Evolutionary conservation across 805 yeast genomes (phyloP), one percentile per base, ranked within the genome.

Genomic region (Henningerozyma blattae): DNA sequence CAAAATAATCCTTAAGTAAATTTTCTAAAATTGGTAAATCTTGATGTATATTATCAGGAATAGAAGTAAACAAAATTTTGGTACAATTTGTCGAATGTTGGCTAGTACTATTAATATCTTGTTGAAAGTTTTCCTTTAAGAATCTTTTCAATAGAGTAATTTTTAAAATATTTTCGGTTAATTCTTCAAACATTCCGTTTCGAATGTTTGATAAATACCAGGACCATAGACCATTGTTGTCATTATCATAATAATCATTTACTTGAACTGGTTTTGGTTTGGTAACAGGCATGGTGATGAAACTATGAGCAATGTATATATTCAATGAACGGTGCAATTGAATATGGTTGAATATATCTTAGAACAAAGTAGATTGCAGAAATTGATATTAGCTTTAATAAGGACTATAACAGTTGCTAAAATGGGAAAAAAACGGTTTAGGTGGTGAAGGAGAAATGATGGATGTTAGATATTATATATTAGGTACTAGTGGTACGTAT

Each of bases 121-220:
- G 34, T 9, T 39, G 34, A 28, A 52, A 45, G 34, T 46, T 45
- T 9, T 44, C 43, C 14, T 48, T 46, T 18, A 59, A 39, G 30
- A 55, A 55, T 20, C 54, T 42, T 33, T 47, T 47, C 31, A 60
- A 36, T n/a, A 50, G 43, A 3, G 51, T 41, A 13, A 39, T 46
- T 32, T 52, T 56, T 15, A 47, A 27, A 27, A 41, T 35, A 33
- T 59, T 53, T 9, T 44, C 41, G 2, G 49, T 50, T 7, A 60
- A 40, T 36, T 56, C 54, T 35, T 59, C 64, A 37, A 59, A 60
- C 20, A 49, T 46, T 1, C 64, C 65, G 12, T 49, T 46, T 32
- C 59, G 42, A 7, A 60, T 42, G 31, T 56, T 56, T n/a, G 48
- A 33, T 20, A 59, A 32, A 38, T 57, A 59, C 65, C 65, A 60